phyloP scores from a whole-genome alignment of 495 filamentous ascomycete species.

The Patellaria atrata region DNA sequence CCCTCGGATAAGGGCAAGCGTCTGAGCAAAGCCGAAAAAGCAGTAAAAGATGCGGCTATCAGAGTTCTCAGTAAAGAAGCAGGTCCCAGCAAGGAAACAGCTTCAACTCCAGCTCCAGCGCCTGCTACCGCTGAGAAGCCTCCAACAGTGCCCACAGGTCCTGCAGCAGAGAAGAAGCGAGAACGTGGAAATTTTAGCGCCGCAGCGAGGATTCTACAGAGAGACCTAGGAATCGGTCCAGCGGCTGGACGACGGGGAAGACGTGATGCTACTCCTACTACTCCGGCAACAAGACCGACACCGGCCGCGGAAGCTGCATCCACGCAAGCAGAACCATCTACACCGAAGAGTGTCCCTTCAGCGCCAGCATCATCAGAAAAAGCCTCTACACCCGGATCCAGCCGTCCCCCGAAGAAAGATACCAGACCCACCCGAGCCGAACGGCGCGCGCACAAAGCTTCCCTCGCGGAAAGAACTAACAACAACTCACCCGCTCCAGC shows the following conservation, averaged over 20 bases:
- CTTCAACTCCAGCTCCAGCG: slow-evolving; percentile 13
- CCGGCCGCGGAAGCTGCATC: slow-evolving; percentile 18
- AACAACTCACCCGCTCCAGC: slow-evolving; percentile 7
- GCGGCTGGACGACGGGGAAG: slow-evolving; percentile 32
- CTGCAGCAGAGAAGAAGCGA: slow-evolving; percentile 36
- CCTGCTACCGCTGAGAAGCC: slow-evolving; percentile 15
- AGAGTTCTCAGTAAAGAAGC: slow-evolving; percentile 61
- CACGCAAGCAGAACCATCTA: slow-evolving; percentile 12
- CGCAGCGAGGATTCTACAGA: slow-evolving; percentile 75
- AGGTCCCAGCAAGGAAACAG: slow-evolving; percentile 29
- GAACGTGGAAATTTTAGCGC: slow-evolving; percentile 59
- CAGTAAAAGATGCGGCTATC: slow-evolving; percentile 58
- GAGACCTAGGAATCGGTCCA: slow-evolving; percentile 68
- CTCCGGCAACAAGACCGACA: slow-evolving; percentile 1
- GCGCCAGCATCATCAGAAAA: slow-evolving; percentile 2
- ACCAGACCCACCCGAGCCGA: slow-evolving; percentile 14
- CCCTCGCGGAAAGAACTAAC: slow-evolving; percentile 17
- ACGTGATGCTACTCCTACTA: slow-evolving; percentile 19
- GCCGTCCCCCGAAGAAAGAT: slow-evolving; percentile 19
- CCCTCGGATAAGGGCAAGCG: slow-evolving; percentile 33
- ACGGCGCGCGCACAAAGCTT: slow-evolving; percentile 18
- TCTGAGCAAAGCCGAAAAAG: slow-evolving; percentile 39
- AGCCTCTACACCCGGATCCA: slow-evolving; percentile 3
- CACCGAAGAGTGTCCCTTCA: slow-evolving; percentile 8
- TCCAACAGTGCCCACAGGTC: slow-evolving; percentile 22